Percentiles rank a stretch among this genome's conserved stretches.
Evolutionary conservation across 805 yeast genomes (phyloP).

Genomic region (Candida verbasci): DNA sequence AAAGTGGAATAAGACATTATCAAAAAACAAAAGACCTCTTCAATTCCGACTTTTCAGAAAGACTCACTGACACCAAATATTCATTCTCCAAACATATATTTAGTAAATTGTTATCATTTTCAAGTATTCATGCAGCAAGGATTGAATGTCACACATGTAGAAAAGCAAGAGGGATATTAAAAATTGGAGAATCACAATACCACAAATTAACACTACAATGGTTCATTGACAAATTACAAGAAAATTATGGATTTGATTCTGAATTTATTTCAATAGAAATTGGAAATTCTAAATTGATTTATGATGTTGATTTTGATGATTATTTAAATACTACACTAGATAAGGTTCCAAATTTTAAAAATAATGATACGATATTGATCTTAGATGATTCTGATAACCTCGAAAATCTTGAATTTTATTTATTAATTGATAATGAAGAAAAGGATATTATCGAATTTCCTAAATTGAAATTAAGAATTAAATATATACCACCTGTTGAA

Average conservation of each 20-base stretch:
- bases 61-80: conserved; percentile 7
- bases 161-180: conserved; percentile 48
- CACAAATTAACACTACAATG: conserved; percentile 36
- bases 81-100: conserved; percentile 17
- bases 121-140: conserved; percentile 63
- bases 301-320: conserved; percentile 88
- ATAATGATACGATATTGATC: conserved; percentile 63
- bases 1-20: conserved; percentile 61
- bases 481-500: conserved; percentile 5
- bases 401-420: conserved; percentile 60
- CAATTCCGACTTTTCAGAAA: conserved; percentile 23
- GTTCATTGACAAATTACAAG: conserved; percentile 48
- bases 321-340: conserved; percentile 47
- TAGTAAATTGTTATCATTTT: conserved; percentile 39
- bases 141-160: conserved; percentile 67
- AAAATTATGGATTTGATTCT: conserved; percentile 45
- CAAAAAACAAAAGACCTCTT: conserved; percentile 10
- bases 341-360: conserved; percentile 47
- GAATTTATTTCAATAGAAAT: conserved; percentile 57
- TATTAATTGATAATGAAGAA: conserved; percentile 21
- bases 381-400: conserved; percentile 75
- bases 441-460: conserved; percentile 11
- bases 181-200: conserved; percentile 23
- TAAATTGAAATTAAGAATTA: conserved; percentile 12
- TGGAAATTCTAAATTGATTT: conserved; percentile 58